Evolutionary conservation across 805 yeast species (phyloP).

Genomic region (Kazachstania psychrophila): DNA sequence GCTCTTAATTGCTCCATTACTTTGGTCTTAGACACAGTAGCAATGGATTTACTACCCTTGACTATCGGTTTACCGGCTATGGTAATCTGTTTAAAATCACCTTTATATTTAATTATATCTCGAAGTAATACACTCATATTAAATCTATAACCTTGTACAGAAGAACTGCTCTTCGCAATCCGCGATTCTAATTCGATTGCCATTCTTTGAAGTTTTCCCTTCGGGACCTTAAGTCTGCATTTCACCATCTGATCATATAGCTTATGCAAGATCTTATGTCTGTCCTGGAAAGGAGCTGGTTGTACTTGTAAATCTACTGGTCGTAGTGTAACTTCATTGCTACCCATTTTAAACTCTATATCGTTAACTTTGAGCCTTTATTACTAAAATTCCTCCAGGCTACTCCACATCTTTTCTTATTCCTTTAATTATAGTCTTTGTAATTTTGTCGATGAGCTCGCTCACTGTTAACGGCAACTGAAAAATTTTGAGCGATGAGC

Average conservation of each 20-base stretch:
- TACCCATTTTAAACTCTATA: not conserved
- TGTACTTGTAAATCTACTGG: slow-evolving; percentile 25
- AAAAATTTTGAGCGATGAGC: slow-evolving; percentile 18
- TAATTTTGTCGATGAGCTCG: not conserved
- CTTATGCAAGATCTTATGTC: slow-evolving; percentile 25
- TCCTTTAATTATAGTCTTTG: not conserved
- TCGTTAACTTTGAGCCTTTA: not conserved
- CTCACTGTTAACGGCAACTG: slow-evolving; percentile 9
- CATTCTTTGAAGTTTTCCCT: slow-evolving; percentile 10
- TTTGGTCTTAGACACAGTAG: slow-evolving; percentile 5
- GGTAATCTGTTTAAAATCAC: slow-evolving; percentile 19
- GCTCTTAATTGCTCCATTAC: slow-evolving; percentile 15
- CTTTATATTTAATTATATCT: slow-evolving; percentile 23
- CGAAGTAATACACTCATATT: slow-evolving; percentile 26
- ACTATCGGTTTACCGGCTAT: slow-evolving; percentile 17
- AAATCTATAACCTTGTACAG: slow-evolving; percentile 26
- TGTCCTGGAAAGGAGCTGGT: slow-evolving; percentile 26
- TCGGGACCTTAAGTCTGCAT: slow-evolving; percentile 10
- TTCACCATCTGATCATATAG: slow-evolving; percentile 17
- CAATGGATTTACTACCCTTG: not conserved
- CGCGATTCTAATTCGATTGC: slow-evolving; percentile 22
- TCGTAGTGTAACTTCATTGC: slow-evolving; percentile 9
- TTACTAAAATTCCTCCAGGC: not conserved
- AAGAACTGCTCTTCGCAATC: slow-evolving; percentile 21
- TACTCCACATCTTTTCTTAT: not conserved